Evolutionary conservation across 345 rosid species (phyloP), one percentile per base, ranked within the genome.

Genomic region (Melaleuca alternifolia): DNA sequence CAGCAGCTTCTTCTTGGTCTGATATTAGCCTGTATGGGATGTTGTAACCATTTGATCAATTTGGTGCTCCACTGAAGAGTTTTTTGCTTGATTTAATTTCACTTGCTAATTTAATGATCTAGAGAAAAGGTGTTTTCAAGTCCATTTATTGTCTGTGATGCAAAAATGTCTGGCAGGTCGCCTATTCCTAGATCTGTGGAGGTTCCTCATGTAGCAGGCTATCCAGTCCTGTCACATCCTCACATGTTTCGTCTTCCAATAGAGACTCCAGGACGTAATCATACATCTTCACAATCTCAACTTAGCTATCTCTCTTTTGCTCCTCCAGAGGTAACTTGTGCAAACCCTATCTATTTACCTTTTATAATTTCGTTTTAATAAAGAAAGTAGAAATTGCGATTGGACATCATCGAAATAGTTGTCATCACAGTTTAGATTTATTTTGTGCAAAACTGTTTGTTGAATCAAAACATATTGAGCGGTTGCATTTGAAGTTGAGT

Each of bases 281-380:
- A 83, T 87, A 90, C 91, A 89, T 87, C 84, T 86, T 62, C 83
- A 37, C 88, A 86, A 82, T 89, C 88, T 86, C 91, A 91, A 44
- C 90, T 84, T 23, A 93, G 93, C 89, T 95, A 93, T 89, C 90
- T 96, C 84, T 95, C 98, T 50, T 96, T 96, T 90, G 95, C 98
- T 88, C 98, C 99, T 79, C 98, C 98, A 54, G 99, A 96, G 96
- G 98, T 96, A 89, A 87, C 62, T 84, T 59, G 51, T 0, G 20
- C 16, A n/a, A 33, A 54, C 15, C 54, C 79, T 65, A 33, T 16
- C 46, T 33, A 65, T 65, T 65, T 16, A 65, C 1, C 46, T 16
- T 65, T 65, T 33, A 1, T 2, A 18, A 18, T 65, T 65, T 65
- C 8, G 79, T 33, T 6, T 65, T 33, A 9, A 65, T 33, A 33